These are phyloP conservation scores for Melocanna baccifera DNA, from an alignment of 176 grass and related monocot species.

Conservation along the genomic window DNA sequence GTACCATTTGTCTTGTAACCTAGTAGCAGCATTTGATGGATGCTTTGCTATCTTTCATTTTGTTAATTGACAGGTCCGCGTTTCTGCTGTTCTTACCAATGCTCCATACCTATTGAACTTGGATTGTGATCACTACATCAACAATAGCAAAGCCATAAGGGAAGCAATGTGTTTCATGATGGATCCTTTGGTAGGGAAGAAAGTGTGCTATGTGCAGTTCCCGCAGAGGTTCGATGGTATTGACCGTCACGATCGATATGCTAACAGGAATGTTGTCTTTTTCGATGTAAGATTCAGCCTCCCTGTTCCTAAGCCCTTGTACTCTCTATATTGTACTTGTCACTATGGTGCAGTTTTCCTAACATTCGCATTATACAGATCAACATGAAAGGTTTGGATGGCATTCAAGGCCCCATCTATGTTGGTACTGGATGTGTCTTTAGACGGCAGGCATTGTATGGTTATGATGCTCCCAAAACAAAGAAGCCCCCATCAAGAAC, in stretches of 20 bases:
- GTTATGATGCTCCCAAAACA: slow-evolving; percentile 80
- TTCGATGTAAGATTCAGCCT: slow-evolving; percentile 75
- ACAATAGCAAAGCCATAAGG: slow-evolving; percentile 84
- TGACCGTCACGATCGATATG: slow-evolving; percentile 83
- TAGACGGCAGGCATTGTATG: slow-evolving; percentile 74
- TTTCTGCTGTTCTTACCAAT: slow-evolving; percentile 83
- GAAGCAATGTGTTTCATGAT: slow-evolving; percentile 99
- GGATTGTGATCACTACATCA: slow-evolving; percentile 95
- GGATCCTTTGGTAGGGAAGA: slow-evolving; percentile 87
- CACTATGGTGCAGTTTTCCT: background rate
- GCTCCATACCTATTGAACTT: slow-evolving; percentile 85
- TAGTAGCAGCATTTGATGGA: slow-evolving; percentile 13
- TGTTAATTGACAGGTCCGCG: slow-evolving; percentile 63
- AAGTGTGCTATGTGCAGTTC: slow-evolving; percentile 90
- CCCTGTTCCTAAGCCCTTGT: background rate
- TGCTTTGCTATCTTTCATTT: background rate
- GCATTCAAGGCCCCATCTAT: slow-evolving; percentile 97
- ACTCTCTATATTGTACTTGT: background rate
- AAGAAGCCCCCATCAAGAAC: slow-evolving; percentile 84
- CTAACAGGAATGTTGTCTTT: slow-evolving; percentile 85
- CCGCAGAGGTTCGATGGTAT: slow-evolving; percentile 96
- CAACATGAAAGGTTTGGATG: slow-evolving; percentile 97
- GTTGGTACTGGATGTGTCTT: slow-evolving; percentile 93
- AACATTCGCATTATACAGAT: slow-evolving; percentile 54
- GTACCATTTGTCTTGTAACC: slow-evolving; percentile 6